Conservation (phyloP, 345 rosid species). For the Murraya paniculata region DNA sequence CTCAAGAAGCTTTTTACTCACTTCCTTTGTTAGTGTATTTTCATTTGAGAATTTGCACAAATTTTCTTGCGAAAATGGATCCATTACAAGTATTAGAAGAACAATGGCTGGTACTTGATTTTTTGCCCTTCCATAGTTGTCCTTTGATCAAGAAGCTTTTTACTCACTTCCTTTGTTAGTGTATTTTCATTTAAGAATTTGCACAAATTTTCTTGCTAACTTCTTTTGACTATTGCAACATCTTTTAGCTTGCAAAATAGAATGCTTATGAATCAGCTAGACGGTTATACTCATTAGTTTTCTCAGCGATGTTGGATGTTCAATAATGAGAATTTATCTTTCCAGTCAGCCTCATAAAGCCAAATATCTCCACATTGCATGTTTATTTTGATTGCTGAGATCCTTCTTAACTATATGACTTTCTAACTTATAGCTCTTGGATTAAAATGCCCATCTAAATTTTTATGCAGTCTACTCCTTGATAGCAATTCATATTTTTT, state of each 20-base stretch:
- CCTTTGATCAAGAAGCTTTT: background rate
- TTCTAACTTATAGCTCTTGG: constrained; percentile 4
- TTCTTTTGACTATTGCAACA: background rate
- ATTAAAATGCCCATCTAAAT: background rate
- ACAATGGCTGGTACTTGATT: constrained; percentile 81
- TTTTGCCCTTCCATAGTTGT: constrained; percentile 7
- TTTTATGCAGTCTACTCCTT: background rate
- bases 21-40: background rate
- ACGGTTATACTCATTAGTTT: background rate
- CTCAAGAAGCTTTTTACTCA: background rate
- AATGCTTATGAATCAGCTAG: background rate
- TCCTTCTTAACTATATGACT: background rate
- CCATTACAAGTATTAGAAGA: constrained; percentile 71
- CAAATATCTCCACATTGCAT: background rate
- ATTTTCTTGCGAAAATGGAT: constrained; percentile 81
- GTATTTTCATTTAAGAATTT: background rate
- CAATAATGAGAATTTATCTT: background rate
- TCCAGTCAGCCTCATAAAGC: background rate
- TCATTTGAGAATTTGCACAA: background rate
- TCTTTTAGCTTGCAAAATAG: background rate
- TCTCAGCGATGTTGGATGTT: background rate
- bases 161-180: background rate
- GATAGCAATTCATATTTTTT: background rate
- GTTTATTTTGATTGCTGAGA: background rate
- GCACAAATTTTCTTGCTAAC: background rate